A percentile compares a stretch with the other conserved stretches of the same genome.
Evolutionary conservation across 2,329 filamentous ascomycete species (phyloP).

Genomic region (Claviceps cyperi): DNA sequence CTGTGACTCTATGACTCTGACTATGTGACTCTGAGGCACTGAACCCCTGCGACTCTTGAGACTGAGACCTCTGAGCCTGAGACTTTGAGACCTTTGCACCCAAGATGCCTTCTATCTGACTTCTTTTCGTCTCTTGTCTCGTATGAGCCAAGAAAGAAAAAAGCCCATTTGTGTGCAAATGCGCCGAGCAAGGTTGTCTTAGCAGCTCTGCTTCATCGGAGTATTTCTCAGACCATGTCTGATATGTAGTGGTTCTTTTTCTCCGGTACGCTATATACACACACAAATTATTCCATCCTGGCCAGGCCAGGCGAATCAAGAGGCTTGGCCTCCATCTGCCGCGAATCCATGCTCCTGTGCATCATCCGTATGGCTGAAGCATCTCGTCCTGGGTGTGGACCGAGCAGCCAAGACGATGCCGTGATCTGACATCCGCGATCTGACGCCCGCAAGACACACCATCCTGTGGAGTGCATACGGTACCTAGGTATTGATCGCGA

Average conservation of each 20-base stretch:
- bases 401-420: background rate
- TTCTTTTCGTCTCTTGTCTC: background rate
- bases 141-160: background rate
- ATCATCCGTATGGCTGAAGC: background rate
- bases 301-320: background rate
- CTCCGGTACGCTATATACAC: conserved; percentile 2
- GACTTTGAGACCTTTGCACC: background rate
- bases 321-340: conserved; percentile 3
- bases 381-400: background rate
- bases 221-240: background rate
- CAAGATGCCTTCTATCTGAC: background rate
- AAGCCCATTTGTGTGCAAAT: background rate
- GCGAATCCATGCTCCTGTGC: conserved; percentile 1
- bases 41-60: too few species aligned
- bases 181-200: background rate
- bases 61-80: too few species aligned
- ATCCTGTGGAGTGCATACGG: too few species aligned
- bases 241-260: background rate
- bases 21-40: too few species aligned
- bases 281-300: background rate
- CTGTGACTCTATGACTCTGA: too few species aligned
- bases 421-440: too few species aligned
- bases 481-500: too few species aligned
- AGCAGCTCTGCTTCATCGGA: background rate
- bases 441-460: too few species aligned